Evolutionary conservation across 371 early-diverging fungal species (phyloP).

Genomic region (Mortierella sp.): DNA sequence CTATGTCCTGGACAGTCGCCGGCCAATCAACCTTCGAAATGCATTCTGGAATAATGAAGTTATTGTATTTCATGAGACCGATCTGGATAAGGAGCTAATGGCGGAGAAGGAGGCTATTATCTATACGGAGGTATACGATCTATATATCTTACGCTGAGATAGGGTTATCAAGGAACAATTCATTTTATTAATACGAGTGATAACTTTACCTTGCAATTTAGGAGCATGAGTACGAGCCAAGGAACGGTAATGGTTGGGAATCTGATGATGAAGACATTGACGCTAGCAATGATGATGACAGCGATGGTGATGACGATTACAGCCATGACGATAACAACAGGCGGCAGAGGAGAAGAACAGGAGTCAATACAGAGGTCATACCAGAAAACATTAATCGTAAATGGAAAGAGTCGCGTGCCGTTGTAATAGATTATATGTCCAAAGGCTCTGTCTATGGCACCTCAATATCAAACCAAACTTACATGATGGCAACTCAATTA

Average conservation of each 20-base stretch:
- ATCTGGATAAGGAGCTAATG: conserved; percentile 70
- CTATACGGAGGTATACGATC: conserved; percentile 63
- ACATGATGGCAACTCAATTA: conserved; percentile 48
- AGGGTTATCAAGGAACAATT: background rate
- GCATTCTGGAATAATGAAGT: conserved; percentile 73
- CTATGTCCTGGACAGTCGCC: conserved; percentile 88
- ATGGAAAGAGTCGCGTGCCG: conserved; percentile 37
- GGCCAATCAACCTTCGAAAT: conserved; percentile 88
- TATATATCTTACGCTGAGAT: no score
- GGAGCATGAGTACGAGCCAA: conserved; percentile 42
- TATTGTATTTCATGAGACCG: conserved; percentile 86
- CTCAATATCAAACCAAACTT: conserved; percentile 49
- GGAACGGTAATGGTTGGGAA: conserved; percentile 2
- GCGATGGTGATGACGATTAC: conserved; percentile 13
- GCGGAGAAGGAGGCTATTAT: conserved; percentile 78
- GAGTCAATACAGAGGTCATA: conserved; percentile 36
- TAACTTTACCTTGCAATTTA: background rate
- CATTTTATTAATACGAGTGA: background rate
- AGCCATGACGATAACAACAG: conserved; percentile 25
- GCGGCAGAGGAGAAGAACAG: conserved; percentile 38
- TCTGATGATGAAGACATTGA: conserved; percentile 27
- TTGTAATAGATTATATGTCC: conserved; percentile 47
- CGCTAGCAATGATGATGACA: conserved; percentile 10
- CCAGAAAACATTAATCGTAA: conserved; percentile 23
- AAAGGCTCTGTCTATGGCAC: conserved; percentile 33